Evolutionary conservation across 768 basidiomycete genomes (phyloP), one percentile per base, ranked within the genome.

Genomic region (Psilocybe cyanescens): DNA sequence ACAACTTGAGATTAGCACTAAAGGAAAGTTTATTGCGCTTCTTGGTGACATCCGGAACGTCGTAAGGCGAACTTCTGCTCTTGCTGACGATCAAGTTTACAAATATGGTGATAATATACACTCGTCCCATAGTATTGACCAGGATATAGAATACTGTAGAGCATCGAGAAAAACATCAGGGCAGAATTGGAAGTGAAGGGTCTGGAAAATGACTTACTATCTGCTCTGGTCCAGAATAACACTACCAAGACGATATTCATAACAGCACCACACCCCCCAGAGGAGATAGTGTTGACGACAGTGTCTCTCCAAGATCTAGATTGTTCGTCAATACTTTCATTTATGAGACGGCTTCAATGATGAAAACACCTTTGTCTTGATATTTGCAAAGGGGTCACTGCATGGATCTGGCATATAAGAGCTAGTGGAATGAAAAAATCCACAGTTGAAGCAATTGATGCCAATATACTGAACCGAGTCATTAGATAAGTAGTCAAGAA

Each of bases 61-160:
- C 48, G 53, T 65, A 60, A 12, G 66, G 62, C 9, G 66, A 64
- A 24, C 64, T 64, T 51, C 64, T 63, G 14, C 68, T 49, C 30
- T 63, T 61, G 61, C 70, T 66, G 30, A 71, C 65, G 6, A 68
- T 47, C 31, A 71, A 57, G 31, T 71, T 71, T 19, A 71, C 68
- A 30, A 71, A 64, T 3, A 71, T 57, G n/a, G 70, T 71, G 44
- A 63, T 61, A n/a, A 58, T 63, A 33, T 68, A 68, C 31, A 71
- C 56, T 5, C 68, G 62, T 6, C 70, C 70, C 68, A 71, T 67
- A 1, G 66, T 62, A 50, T 66, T 63, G 17, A 63, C 54, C 7
- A 67, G 60, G 11, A 67, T 56, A 37, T 65, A 66, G 57, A 64
- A 69, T 28, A 68, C 70, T 71, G 53, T 17, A 8, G 17, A n/a